These are phyloP conservation scores for Arxiozyma telluris DNA, from an alignment of 1,139 yeast species.

Conservation along the genomic window DNA sequence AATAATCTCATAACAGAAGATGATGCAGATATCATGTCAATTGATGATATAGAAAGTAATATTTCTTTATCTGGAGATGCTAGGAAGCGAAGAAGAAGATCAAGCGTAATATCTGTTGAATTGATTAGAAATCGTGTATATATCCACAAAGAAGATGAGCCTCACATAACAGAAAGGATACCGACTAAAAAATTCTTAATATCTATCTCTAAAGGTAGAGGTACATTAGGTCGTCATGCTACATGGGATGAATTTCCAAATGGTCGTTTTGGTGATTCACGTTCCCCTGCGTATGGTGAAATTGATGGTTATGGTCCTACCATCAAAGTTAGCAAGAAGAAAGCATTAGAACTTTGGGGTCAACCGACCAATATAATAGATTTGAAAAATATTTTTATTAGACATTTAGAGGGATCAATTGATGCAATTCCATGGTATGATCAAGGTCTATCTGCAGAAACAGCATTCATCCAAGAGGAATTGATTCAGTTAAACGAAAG, in stretches of 20 bases:
- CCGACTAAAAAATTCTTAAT: constrained; percentile 49
- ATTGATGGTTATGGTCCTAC: constrained; percentile 96
- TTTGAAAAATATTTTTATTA: constrained; percentile 57
- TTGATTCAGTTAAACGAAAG: constrained; percentile 64
- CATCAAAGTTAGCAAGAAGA: constrained; percentile 63
- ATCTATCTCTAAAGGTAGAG: constrained; percentile 78
- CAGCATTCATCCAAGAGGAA: constrained; percentile 87
- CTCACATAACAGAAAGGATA: constrained; percentile 3
- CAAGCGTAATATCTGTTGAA: constrained; percentile 23
- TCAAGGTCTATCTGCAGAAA: constrained; percentile 74
- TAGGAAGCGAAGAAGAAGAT: constrained; percentile 27
- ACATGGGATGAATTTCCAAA: constrained; percentile 99
- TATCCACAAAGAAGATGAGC: neutral
- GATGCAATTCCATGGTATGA: constrained; percentile 90
- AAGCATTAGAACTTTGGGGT: constrained; percentile 77
- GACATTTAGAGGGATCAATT: constrained; percentile 66
- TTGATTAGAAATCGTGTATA: constrained; percentile 13
- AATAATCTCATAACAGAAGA: constrained; percentile 17
- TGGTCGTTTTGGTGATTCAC: constrained; percentile 95
- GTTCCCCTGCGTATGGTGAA: constrained; percentile 97
- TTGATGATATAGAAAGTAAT: constrained; percentile 12
- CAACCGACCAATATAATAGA: constrained; percentile 58
- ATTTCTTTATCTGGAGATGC: constrained; percentile 5
- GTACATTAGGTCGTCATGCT: constrained; percentile 81
- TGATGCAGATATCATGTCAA: constrained; percentile 21